phyloP scores from a whole-genome alignment of 768 basidiomycete species.

The Suillus bovinus region DNA sequence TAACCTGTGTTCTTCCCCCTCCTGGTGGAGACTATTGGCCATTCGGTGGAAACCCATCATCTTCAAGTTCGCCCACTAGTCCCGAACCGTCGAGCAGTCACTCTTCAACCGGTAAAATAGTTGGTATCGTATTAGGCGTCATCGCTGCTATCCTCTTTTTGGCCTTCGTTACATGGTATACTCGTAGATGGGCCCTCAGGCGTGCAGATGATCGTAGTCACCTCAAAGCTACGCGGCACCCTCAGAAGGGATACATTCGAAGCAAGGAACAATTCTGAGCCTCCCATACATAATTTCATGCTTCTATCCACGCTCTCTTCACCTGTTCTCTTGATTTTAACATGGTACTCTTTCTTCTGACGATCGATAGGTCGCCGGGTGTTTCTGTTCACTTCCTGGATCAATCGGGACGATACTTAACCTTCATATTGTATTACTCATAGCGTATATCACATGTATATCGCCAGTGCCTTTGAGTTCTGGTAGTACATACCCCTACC shows the following conservation, averaged over 20 bases:
- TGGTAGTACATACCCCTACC: not conserved
- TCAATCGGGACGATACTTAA: not conserved
- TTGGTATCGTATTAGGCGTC: conserved; percentile 54
- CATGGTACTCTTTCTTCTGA: not conserved
- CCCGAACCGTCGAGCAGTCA: conserved; percentile 20
- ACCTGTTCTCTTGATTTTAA: not conserved
- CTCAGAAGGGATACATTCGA: conserved; percentile 18
- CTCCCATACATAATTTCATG: not conserved
- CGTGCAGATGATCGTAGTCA: conserved; percentile 27
- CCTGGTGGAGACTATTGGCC: conserved; percentile 74
- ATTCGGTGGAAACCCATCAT: conserved; percentile 52
- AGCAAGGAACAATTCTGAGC: conserved; percentile 10
- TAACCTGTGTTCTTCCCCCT: conserved; percentile 71
- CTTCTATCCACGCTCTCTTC: not conserved
- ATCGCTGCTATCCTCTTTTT: conserved; percentile 45
- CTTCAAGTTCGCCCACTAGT: conserved; percentile 16
- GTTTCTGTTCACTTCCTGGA: not conserved
- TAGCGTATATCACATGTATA: not conserved
- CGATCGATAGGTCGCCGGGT: not conserved
- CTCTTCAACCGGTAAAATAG: conserved; percentile 37
- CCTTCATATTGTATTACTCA: not conserved
- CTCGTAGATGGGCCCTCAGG: conserved; percentile 48
- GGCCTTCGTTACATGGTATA: conserved; percentile 43
- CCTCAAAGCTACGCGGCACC: conserved; percentile 23
- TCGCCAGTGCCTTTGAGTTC: not conserved